These are phyloP conservation scores for Akanthomyces lecanii DNA, from an alignment of 2,329 filamentous ascomycete species.

Conservation along the genomic window DNA sequence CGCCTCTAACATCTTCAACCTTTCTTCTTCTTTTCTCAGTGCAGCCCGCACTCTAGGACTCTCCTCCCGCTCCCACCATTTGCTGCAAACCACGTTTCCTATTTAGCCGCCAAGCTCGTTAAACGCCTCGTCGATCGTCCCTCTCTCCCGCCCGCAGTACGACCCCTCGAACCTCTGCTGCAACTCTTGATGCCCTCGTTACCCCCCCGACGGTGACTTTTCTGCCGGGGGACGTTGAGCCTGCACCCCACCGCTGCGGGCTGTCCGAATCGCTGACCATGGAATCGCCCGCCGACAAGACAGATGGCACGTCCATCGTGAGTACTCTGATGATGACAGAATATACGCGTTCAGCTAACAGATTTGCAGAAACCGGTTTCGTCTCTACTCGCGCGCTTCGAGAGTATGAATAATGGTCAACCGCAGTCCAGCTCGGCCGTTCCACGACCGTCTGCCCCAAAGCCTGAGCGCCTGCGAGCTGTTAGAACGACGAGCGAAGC, in stretches of 20 bases:
- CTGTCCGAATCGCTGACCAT: conserved; percentile 7
- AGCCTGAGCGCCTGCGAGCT: conserved; percentile 41
- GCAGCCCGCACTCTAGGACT: background rate
- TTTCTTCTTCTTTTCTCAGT: background rate
- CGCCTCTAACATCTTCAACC: background rate
- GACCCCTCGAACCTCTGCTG: background rate
- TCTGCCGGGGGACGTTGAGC: conserved; percentile 1
- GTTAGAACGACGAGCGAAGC: conserved; percentile 36
- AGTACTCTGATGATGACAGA: conserved; percentile 27
- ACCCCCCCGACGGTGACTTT: background rate
- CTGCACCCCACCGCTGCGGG: conserved; percentile 6
- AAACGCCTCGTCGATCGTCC: background rate
- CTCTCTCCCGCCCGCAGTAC: background rate
- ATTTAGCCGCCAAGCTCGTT: background rate
- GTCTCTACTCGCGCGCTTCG: conserved; percentile 74
- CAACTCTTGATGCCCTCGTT: background rate
- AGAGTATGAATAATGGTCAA: conserved; percentile 54
- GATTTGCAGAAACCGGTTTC: conserved; percentile 68
- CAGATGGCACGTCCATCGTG: conserved; percentile 74
- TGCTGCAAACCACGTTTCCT: background rate
- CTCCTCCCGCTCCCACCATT: background rate
- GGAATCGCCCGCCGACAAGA: conserved; percentile 46
- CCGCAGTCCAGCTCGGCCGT: conserved; percentile 24
- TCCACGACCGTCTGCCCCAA: conserved; percentile 38
- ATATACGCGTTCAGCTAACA: conserved; percentile 23